Percentiles rank a stretch among this genome's conserved stretches.
Conservation (phyloP, 352 stramenopile genomes). For the Phytophthora sojae region DNA sequence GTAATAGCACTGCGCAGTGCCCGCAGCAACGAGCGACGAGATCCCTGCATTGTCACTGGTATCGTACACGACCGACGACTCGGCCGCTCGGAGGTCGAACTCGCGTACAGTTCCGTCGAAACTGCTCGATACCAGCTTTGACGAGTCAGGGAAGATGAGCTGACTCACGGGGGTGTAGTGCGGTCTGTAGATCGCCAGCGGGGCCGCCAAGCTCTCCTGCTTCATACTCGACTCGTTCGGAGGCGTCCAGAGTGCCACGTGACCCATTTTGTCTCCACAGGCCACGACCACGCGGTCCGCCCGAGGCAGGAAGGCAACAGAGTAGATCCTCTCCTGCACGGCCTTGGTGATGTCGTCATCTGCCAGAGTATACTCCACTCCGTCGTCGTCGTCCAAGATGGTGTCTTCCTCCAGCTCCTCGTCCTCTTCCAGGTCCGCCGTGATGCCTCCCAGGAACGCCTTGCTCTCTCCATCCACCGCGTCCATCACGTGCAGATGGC, state of each 20-base stretch:
- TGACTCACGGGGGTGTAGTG: slow-evolving; percentile 72
- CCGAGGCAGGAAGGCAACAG: slow-evolving; percentile 78
- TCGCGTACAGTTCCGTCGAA: slow-evolving; percentile 75
- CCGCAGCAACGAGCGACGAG: slow-evolving; percentile 58
- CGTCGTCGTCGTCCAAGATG: slow-evolving; percentile 34
- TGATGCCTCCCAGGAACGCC: slow-evolving; percentile 53
- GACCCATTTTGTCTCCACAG: slow-evolving; percentile 77
- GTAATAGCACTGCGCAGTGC: slow-evolving; percentile 46
- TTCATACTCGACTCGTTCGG: slow-evolving; percentile 18
- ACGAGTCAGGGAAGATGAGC: slow-evolving; percentile 67
- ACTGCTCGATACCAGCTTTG: slow-evolving; percentile 71
- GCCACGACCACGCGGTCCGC: slow-evolving; percentile 67
- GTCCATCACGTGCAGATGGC: slow-evolving; percentile 34
- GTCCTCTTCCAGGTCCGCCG: slow-evolving; percentile 31
- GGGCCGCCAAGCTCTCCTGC: slow-evolving; percentile 16
- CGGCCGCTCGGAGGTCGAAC: slow-evolving; percentile 69
- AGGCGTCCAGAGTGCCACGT: slow-evolving; percentile 75
- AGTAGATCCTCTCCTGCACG: slow-evolving; percentile 76
- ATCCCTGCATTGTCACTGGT: slow-evolving; percentile 54
- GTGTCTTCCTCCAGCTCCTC: slow-evolving; percentile 51
- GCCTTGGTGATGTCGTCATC: slow-evolving; percentile 78
- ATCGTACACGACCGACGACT: slow-evolving; percentile 67
- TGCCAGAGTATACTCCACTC: slow-evolving; percentile 61
- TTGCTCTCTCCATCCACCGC: slow-evolving; percentile 42
- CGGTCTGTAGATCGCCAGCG: slow-evolving; percentile 69